Conservation (phyloP, 176 grass and related monocot species). For the Avena eriantha region DNA sequence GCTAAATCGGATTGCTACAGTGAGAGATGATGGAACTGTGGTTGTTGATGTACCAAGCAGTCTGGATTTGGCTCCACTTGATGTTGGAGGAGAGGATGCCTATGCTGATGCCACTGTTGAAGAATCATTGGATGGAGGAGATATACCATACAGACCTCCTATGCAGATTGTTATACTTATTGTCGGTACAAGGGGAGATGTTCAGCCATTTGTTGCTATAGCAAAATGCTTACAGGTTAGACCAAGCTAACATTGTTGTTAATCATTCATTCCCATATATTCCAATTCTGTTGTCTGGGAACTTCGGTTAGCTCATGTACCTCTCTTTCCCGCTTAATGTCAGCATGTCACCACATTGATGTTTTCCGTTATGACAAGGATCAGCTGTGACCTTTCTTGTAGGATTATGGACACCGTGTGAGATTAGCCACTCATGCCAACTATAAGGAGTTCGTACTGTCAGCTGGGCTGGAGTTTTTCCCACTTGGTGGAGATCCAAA, state of each 20-base stretch:
- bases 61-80: constrained; percentile 47
- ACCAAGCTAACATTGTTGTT: constrained; percentile 34
- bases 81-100: constrained; percentile 48
- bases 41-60: constrained; percentile 85
- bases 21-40: constrained; percentile 91
- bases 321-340: constrained; percentile 21
- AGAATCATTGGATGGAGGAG: constrained; percentile 59
- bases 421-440: constrained; percentile 96
- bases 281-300: not conserved
- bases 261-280: not conserved
- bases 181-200: constrained; percentile 95
- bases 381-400: constrained; percentile 37
- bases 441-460: constrained; percentile 93
- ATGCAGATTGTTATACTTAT: constrained; percentile 96
- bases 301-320: constrained; percentile 21
- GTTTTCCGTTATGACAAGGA: constrained; percentile 7
- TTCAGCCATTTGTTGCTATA: constrained; percentile 95
- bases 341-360: not conserved
- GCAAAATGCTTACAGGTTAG: constrained; percentile 91
- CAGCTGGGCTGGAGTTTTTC: constrained; percentile 90
- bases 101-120: constrained; percentile 54
- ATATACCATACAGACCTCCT: constrained; percentile 71
- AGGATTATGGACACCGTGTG: constrained; percentile 95
- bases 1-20: constrained; percentile 75
- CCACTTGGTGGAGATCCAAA: constrained; percentile 96